Base-by-base conservation (phyloP, 306 rosid genomes). In the Urtica urens region DNA sequence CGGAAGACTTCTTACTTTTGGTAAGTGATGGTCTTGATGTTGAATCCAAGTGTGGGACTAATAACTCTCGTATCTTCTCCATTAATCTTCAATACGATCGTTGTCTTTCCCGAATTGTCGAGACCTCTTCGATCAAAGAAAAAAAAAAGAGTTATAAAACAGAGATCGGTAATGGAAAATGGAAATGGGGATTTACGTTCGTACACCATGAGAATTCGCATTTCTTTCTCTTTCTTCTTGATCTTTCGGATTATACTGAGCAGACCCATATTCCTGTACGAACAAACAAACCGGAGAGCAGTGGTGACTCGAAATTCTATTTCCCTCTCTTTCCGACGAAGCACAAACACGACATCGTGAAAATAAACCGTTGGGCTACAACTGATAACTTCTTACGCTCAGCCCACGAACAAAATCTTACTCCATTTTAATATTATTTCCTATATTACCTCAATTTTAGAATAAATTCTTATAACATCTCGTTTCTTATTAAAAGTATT, bases 21-120 rank as follows among this genome's bases (percentile, higher is more conserved):
- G 66, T 87, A 83, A 34, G 67, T 40, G 23, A 87, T 74, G 69
- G 96, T 87, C 78, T 83, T 87, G 81, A 87, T 87, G 75, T 87
- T 87, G 78, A 87, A 87, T 35, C 96, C 96, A 4, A 87, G 86
- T 7, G 96, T 87, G 34, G 96, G 96, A 58, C 94, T 87, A 27
- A 87, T 85, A 29, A 87, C 83, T 24, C 96, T 87, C 5, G 94
- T 87, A 65, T 87, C 94, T 73, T 87, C 96, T 27, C 93, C 94
- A 27, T 80, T 87, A 38, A 87, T 87, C 78, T 79, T 87, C 62
- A 87, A 50, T 49, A 87, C 96, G 28, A 87, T 83, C 17, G 96
- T 83, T 3, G 96, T 83, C 72, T 83, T 83, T 14, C 96, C 96
- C 1, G 96, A 87, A 74, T 87, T 83, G 63, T 83, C 96, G 58